Conservation (phyloP, 1,284 basidiomycete genomes). For the Ceratobasidium sp. region DNA sequence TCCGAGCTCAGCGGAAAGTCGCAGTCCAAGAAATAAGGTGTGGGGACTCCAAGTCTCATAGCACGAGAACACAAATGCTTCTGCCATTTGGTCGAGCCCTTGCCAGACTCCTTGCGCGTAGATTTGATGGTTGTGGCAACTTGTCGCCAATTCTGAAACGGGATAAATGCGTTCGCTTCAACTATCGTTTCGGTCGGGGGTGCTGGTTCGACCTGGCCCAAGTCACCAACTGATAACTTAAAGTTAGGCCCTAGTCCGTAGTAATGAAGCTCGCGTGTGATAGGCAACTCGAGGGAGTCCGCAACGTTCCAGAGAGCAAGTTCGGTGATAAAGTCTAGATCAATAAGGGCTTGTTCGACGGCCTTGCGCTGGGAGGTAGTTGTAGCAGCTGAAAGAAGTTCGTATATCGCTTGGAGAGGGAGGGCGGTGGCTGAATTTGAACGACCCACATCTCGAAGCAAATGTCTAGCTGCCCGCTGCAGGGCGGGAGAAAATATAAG, state of each 20-base stretch:
- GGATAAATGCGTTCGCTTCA: conserved; percentile 4
- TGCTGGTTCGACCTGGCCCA: background rate
- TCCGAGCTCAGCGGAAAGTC: conserved; percentile 2
- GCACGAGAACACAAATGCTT: conserved; percentile 8
- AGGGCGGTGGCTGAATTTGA: background rate
- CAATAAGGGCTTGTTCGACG: conserved; percentile 9
- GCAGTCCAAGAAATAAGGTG: conserved; percentile 25
- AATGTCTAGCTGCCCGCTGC: conserved; percentile 4
- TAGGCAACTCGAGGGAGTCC: conserved; percentile 10
- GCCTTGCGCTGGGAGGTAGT: conserved; percentile 15
- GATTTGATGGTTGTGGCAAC: background rate
- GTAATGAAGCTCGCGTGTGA: conserved; percentile 34
- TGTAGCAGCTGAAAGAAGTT: conserved; percentile 3
- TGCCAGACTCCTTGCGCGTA: background rate
- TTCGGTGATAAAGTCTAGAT: background rate
- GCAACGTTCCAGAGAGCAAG: conserved; percentile 28
- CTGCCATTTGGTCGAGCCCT: background rate
- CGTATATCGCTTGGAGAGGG: conserved; percentile 26
- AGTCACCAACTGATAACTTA: conserved; percentile 3
- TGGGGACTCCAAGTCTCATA: conserved; percentile 11
- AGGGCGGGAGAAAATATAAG: background rate
- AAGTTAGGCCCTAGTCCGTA: conserved; percentile 6
- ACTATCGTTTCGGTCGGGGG: background rate
- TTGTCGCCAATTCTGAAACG: background rate
- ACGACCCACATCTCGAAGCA: conserved; percentile 12